A percentile compares a stretch with the other conserved stretches of the same genome.
phyloP scores from a whole-genome alignment of 106 monocot species.

The Posidonia australis region DNA sequence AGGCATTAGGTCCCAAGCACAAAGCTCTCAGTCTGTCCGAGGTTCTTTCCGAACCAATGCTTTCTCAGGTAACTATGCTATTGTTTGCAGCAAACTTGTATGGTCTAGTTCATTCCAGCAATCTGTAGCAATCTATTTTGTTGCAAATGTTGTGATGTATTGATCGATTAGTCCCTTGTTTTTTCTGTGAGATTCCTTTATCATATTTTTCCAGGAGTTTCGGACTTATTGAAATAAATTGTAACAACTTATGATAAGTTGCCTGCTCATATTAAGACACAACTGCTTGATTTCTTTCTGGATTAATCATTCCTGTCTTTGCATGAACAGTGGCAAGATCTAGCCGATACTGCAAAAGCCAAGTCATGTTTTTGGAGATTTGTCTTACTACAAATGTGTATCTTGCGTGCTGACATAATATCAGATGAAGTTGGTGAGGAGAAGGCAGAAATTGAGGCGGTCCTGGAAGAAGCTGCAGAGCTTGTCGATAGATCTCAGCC shows the following conservation, averaged over 20 bases:
- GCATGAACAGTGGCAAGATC: conserved; percentile 58
- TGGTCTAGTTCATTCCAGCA: background rate
- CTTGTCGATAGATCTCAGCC: conserved; percentile 48
- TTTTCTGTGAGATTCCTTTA: no score
- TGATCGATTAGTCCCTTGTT: no score
- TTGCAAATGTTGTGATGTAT: no score
- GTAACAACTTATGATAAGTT: no score
- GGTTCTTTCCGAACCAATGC: conserved; percentile 86
- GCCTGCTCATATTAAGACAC: no score
- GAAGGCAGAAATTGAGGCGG: conserved; percentile 70
- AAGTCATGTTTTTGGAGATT: conserved; percentile 79
- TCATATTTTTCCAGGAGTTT: no score
- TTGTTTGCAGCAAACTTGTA: background rate
- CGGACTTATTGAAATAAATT: no score
- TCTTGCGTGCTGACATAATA: conserved; percentile 60
- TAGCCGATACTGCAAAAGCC: conserved; percentile 63
- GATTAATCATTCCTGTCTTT: background rate
- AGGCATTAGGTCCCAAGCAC: conserved; percentile 74
- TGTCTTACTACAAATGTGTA: conserved; percentile 56
- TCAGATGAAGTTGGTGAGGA: conserved; percentile 42
- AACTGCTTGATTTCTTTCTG: no score
- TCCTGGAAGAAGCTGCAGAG: conserved; percentile 93
- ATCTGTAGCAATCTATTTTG: background rate
- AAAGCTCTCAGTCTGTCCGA: conserved; percentile 42
- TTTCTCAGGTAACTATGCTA: conserved; percentile 41